Conservation (phyloP, 208 protist genomes). For the Wallacemonas sp. region DNA sequence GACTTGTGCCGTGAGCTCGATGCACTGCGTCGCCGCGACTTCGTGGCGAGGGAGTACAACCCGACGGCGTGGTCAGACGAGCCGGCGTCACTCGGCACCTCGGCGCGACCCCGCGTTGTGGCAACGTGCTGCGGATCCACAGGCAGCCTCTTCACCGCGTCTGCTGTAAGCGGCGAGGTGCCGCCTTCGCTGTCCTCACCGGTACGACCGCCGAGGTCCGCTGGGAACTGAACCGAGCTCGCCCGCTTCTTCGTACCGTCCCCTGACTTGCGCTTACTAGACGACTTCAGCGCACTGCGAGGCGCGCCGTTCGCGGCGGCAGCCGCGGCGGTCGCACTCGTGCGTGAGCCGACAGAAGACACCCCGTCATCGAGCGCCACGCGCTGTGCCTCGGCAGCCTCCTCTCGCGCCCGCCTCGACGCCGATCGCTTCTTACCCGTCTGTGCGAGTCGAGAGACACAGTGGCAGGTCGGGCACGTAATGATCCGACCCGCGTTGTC, state of each 20-base stretch:
- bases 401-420: not conserved
- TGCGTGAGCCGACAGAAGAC: constrained; percentile 41
- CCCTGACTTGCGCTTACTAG: constrained; percentile 12
- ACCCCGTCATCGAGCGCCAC: constrained; percentile 78
- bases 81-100: not conserved
- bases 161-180: constrained; percentile 55
- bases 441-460: constrained; percentile 77
- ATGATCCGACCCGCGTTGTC: constrained; percentile 74
- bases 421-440: constrained; percentile 46
- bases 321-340: constrained; percentile 7
- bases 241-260: constrained; percentile 40
- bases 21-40: not conserved
- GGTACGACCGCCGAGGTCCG: constrained; percentile 13
- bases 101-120: not conserved
- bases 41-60: constrained; percentile 26
- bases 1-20: constrained; percentile 2
- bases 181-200: constrained; percentile 1
- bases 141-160: constrained; percentile 51
- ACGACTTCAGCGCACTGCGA: constrained; percentile 62
- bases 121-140: constrained; percentile 35
- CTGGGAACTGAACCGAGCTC: constrained; percentile 62
- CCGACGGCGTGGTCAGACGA: constrained; percentile 20
- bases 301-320: not conserved
- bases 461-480: constrained; percentile 69
- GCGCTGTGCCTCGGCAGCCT: constrained; percentile 10